A percentile compares a stretch with the other conserved stretches of the same genome.
These are phyloP conservation scores for Boletus reticulatus DNA, from an alignment of 768 basidiomycete genomes.

Conservation along the genomic window DNA sequence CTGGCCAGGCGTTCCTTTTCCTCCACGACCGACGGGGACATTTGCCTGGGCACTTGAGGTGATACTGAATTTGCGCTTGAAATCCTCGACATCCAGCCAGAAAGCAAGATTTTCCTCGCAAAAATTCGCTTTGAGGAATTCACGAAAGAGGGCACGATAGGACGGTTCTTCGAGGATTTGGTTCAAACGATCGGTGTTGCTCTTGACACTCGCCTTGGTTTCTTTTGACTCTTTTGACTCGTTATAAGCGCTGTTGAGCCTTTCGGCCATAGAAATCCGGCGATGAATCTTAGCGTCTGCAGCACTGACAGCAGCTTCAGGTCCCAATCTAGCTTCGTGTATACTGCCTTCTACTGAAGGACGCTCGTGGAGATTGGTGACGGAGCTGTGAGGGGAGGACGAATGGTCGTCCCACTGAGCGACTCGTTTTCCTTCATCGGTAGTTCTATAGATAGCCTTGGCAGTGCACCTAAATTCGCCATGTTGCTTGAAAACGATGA, in stretches of 20 bases:
- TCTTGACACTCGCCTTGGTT: conserved; percentile 66
- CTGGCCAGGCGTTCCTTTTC: conserved; percentile 64
- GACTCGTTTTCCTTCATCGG: conserved; percentile 83
- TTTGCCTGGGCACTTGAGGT: conserved; percentile 87
- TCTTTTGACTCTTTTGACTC: conserved; percentile 47
- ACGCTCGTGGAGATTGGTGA: conserved; percentile 60
- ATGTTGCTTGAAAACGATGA: conserved; percentile 57
- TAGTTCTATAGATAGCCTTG: conserved; percentile 92
- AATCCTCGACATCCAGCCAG: conserved; percentile 97
- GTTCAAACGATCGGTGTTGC: conserved; percentile 86
- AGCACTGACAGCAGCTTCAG: conserved; percentile 31
- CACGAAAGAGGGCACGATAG: conserved; percentile 86
- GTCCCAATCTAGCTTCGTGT: conserved; percentile 24
- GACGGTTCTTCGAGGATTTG: conserved; percentile 93
- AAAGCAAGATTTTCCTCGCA: conserved; percentile 98
- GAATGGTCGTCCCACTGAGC: conserved; percentile 77
- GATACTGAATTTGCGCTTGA: conserved; percentile 93
- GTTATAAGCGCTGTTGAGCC: conserved; percentile 51
- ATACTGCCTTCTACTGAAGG: conserved; percentile 51
- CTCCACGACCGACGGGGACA: conserved; percentile 37
- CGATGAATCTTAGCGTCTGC: conserved; percentile 69
- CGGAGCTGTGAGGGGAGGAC: conserved; percentile 62
- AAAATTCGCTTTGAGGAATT: conserved; percentile 91
- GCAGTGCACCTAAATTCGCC: conserved; percentile 97
- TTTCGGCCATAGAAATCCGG: conserved; percentile 76